These are phyloP conservation scores for Fraxinus angustifolia DNA, from an alignment of 305 asterid species.

Conservation along the genomic window DNA sequence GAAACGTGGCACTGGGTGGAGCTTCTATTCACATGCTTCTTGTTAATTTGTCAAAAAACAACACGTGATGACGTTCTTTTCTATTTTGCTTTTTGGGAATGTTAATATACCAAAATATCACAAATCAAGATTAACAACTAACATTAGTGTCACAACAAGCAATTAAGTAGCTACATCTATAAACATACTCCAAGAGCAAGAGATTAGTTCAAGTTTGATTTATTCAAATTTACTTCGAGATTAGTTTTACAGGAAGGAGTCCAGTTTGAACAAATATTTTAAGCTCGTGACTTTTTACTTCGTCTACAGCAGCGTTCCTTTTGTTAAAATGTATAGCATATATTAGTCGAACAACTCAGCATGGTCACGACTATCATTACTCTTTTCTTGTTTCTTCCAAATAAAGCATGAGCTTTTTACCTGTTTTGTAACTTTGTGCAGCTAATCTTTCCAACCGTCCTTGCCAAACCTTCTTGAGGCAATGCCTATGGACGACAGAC, in stretches of 20 bases:
- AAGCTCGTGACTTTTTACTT: not conserved
- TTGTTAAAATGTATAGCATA: not conserved
- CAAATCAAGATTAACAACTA: not conserved
- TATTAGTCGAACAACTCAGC: not conserved
- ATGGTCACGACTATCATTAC: not conserved
- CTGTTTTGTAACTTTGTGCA: not conserved
- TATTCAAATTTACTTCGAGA: not conserved
- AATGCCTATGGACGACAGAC: constrained; percentile 48
- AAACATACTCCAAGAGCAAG: not conserved
- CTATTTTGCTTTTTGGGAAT: not conserved
- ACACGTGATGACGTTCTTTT: not conserved
- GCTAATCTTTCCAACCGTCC: constrained; percentile 77
- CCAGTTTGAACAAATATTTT: not conserved
- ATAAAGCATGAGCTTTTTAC: not conserved
- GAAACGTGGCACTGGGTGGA: not conserved
- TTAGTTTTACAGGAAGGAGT: not conserved
- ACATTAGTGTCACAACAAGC: not conserved
- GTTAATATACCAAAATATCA: not conserved
- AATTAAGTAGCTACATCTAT: not conserved
- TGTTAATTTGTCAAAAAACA: not conserved
- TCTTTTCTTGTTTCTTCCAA: not conserved
- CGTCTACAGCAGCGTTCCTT: not conserved
- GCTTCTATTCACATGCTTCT: not conserved
- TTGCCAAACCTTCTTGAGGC: constrained; percentile 54
- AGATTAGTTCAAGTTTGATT: not conserved